Base-by-base conservation (phyloP, 371 early-diverging fungal genomes). In the Chytridiales sp. region DNA sequence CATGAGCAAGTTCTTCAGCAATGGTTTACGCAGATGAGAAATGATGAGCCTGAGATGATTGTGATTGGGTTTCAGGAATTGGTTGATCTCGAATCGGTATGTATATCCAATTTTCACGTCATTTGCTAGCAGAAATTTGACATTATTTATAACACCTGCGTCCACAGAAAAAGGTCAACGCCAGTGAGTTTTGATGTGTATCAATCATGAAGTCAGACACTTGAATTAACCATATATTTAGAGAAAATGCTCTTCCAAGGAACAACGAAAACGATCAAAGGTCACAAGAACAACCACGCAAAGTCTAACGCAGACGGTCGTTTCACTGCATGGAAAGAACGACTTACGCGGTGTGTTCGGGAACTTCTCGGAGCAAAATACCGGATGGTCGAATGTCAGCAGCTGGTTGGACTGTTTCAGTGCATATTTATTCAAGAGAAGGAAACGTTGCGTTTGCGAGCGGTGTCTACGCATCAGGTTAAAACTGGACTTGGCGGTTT, bases 21-120 rank as follows among this genome's bases (percentile, higher is more conserved):
- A 42, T 66, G 66, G 66, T 66, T 66, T 27, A n/a, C 48, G 19
- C 40, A 22, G 27, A n/a, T 41, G 9, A 19, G 36, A 21, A 76
- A 63, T 41, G 70, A 64, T n/a, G n/a, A 62, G 41, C 91, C 94
- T 1, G 88, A 90, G 62, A 82, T 94, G 30, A 85, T 91, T 67
- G 88, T 87, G 2, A 78, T 93, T 32, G 91, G 90, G 4, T 87
- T 93, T 57, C 95, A 94, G 73, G 95, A 94, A 68, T 83, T 90
- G 54, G 87, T 93, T 2, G 89, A 92, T 64, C 68, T 94, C 43
- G 91, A 92, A 66, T 84, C 84, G 9, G 69, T 51, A 17, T 4
- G 48, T 63, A 50, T 3, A 22, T 8, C 24, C 22, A 32, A n/a
- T 66, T 36, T 1, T 19, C 8, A 19, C 43, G 5, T 63, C 5